These are phyloP conservation scores for Chondrus crispus DNA, from an alignment of 23 red algal species.

Conservation along the genomic window DNA sequence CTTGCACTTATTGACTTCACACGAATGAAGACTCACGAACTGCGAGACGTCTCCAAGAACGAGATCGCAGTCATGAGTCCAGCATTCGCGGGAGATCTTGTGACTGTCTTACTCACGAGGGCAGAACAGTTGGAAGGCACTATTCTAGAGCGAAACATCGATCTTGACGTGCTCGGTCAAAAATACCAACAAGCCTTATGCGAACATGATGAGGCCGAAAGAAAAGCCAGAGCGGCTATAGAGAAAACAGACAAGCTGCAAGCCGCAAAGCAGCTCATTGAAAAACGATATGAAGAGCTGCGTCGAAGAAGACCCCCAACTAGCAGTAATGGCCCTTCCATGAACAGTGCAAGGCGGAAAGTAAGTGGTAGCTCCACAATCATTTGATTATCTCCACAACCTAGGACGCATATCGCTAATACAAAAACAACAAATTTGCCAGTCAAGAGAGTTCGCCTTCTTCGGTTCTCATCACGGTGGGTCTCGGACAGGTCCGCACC, in stretches of 20 bases:
- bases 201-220: conserved; percentile 45
- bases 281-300: conserved; percentile 44
- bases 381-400: conserved; percentile 20
- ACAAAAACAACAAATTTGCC: neutral
- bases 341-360: conserved; percentile 32
- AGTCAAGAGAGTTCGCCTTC: neutral
- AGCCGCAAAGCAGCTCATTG: conserved; percentile 8
- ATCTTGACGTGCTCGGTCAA: conserved; percentile 46
- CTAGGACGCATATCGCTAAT: neutral
- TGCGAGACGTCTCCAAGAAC: conserved; percentile 30
- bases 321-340: neutral
- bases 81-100: conserved; percentile 25
- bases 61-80: conserved; percentile 15
- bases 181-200: conserved; percentile 51
- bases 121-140: conserved; percentile 30
- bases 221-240: conserved; percentile 18
- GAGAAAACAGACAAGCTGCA: conserved; percentile 55
- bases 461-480: neutral
- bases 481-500: neutral
- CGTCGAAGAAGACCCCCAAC: conserved; percentile 24
- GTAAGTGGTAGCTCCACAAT: conserved; percentile 59
- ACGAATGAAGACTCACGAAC: conserved; percentile 56
- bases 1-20: conserved; percentile 54
- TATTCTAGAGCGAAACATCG: conserved; percentile 42
- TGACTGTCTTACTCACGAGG: conserved; percentile 34